Conservation (phyloP, 768 basidiomycete species). For the Cyclocybe aegerita region DNA sequence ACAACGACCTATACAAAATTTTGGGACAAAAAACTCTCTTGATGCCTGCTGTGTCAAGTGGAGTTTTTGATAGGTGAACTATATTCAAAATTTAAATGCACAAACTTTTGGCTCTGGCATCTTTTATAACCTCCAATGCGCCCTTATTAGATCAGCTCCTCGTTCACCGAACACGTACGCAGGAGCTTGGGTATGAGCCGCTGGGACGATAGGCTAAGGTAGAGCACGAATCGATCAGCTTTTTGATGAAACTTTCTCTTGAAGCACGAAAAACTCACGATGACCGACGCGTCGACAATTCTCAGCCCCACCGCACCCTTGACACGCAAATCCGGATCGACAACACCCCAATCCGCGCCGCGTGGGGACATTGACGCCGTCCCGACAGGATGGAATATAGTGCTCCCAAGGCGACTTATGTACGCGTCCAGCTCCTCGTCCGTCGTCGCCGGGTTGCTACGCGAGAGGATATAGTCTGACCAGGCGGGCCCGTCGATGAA, state of each 20-base stretch:
- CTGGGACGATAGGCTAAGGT: conserved; percentile 22
- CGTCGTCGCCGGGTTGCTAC: conserved; percentile 10
- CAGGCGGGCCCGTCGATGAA: conserved; percentile 20
- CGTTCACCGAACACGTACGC: conserved; percentile 18
- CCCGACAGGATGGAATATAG: conserved; percentile 30
- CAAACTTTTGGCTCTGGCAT: no score
- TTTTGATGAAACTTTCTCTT: neutral
- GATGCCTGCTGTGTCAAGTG: no score
- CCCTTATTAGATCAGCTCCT: conserved; percentile 17
- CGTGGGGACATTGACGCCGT: conserved; percentile 30
- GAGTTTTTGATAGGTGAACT: no score
- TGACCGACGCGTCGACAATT: conserved; percentile 36
- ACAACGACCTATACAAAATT: no score
- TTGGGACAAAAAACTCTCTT: no score
- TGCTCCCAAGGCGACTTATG: conserved; percentile 16
- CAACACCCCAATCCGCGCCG: conserved; percentile 28
- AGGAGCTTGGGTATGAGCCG: conserved; percentile 29
- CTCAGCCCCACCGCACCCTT: conserved; percentile 33
- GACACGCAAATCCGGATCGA: conserved; percentile 35
- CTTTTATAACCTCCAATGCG: neutral
- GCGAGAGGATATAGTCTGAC: conserved; percentile 19
- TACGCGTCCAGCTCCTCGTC: conserved; percentile 23
- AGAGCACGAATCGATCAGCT: neutral
- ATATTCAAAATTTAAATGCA: no score
- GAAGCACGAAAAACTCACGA: conserved; percentile 20